A percentile compares a stretch with the other conserved stretches of the same genome.
Evolutionary conservation across 345 rosid genomes (phyloP).

Genomic region (Punica granatum): DNA sequence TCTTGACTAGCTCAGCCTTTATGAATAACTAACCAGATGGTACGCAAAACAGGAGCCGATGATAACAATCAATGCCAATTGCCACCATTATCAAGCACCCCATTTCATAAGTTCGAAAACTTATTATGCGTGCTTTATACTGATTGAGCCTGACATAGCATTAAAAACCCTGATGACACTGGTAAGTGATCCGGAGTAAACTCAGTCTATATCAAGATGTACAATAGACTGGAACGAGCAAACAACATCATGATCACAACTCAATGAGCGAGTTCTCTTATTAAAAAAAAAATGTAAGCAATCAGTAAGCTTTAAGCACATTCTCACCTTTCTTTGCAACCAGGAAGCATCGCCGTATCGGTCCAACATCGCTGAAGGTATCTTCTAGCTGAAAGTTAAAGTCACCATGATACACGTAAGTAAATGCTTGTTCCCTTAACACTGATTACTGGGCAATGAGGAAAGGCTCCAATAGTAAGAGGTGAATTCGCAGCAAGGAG

Average conservation of each 20-base stretch:
- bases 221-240: background rate
- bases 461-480: background rate
- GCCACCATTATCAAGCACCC: background rate
- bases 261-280: too few species aligned
- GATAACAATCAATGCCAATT: background rate
- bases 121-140: too few species aligned
- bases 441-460: background rate
- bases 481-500: background rate
- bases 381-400: conserved; percentile 63
- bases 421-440: background rate
- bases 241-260: too few species aligned
- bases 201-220: background rate
- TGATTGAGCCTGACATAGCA: too few species aligned
- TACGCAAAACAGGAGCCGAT: background rate
- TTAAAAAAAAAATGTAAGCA: too few species aligned
- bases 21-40: background rate
- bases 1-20: background rate
- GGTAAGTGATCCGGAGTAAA: background rate
- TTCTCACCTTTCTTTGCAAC: conserved; percentile 64
- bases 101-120: too few species aligned
- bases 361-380: conserved; percentile 82
- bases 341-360: conserved; percentile 85
- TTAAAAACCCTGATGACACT: background rate
- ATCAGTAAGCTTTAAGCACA: background rate
- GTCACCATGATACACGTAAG: background rate